A percentile compares a stretch with the other conserved stretches of the same genome.
phyloP scores from a whole-genome alignment of 768 basidiomycete species.

The Bullera alba region DNA sequence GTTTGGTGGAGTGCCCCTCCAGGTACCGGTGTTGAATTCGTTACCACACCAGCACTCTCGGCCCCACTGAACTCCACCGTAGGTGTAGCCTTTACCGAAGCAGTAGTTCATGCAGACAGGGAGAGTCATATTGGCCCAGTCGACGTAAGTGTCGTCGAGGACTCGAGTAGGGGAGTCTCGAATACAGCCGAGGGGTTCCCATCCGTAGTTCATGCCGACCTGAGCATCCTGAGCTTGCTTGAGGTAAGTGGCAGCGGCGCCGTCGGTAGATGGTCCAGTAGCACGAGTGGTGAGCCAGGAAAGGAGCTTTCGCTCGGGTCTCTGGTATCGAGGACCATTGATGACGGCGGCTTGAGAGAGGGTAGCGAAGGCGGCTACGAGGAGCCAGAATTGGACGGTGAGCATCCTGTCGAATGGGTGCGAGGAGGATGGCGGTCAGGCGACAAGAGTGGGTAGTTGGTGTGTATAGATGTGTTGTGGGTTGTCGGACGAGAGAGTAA shows the following conservation, averaged over 20 bases:
- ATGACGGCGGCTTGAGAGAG: neutral
- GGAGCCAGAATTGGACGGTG: neutral
- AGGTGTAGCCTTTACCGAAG: constrained; percentile 7
- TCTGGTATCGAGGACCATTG: neutral
- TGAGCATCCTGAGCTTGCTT: neutral
- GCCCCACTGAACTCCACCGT: constrained; percentile 18
- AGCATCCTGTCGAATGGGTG: neutral
- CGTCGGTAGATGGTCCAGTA: neutral
- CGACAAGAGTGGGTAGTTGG: neutral
- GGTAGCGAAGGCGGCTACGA: neutral
- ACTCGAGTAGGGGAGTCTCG: neutral
- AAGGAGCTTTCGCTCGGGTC: neutral
- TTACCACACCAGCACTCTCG: constrained; percentile 21
- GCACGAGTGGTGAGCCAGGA: neutral
- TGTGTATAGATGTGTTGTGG: neutral
- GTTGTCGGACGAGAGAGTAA: neutral
- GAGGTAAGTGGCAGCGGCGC: neutral
- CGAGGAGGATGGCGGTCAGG: neutral
- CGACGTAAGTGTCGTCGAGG: neutral
- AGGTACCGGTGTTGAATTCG: constrained; percentile 1
- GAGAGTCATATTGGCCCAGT: neutral
- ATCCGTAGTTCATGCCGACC: neutral
- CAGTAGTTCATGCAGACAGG: neutral
- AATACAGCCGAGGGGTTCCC: neutral
- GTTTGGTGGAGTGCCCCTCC: neutral